Evolutionary conservation across 345 rosid species (phyloP).

Genomic region (Rhodomyrtus tomentosa): DNA sequence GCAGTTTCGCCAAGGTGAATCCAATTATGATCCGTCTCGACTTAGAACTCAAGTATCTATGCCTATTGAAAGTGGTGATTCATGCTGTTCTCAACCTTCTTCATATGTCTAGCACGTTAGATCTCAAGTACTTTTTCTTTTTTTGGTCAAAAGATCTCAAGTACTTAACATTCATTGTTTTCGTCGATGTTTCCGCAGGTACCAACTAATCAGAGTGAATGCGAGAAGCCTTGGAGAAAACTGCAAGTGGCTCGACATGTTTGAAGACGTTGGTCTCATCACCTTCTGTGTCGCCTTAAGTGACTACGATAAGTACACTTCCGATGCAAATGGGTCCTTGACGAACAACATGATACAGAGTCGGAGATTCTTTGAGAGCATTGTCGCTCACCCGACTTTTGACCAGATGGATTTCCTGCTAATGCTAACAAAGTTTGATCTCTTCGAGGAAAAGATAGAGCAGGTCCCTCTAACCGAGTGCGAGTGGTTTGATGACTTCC

Average conservation of each 20-base stretch:
- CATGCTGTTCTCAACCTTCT: background rate
- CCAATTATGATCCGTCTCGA: background rate
- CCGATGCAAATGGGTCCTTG: conserved; percentile 33
- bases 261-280: conserved; percentile 93
- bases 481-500: conserved; percentile 90
- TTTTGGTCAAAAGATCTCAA: too few relatives aligned
- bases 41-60: background rate
- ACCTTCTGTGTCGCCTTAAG: conserved; percentile 72
- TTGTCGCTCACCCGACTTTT: conserved; percentile 74
- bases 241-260: conserved; percentile 98
- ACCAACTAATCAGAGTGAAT: conserved; percentile 82
- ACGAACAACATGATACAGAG: conserved; percentile 70
- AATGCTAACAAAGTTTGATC: conserved; percentile 72
- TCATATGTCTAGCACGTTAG: background rate
- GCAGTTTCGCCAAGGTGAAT: background rate
- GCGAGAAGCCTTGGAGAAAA: conserved; percentile 85
- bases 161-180: background rate
- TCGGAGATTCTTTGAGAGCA: conserved; percentile 74
- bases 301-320: conserved; percentile 61
- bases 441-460: conserved; percentile 77
- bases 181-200: conserved; percentile 30
- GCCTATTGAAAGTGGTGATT: background rate
- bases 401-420: conserved; percentile 85
- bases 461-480: conserved; percentile 50
- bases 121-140: background rate